phyloP scores from a whole-genome alignment of 2,329 filamentous ascomycete species.

The Botryotinia narcissicola region DNA sequence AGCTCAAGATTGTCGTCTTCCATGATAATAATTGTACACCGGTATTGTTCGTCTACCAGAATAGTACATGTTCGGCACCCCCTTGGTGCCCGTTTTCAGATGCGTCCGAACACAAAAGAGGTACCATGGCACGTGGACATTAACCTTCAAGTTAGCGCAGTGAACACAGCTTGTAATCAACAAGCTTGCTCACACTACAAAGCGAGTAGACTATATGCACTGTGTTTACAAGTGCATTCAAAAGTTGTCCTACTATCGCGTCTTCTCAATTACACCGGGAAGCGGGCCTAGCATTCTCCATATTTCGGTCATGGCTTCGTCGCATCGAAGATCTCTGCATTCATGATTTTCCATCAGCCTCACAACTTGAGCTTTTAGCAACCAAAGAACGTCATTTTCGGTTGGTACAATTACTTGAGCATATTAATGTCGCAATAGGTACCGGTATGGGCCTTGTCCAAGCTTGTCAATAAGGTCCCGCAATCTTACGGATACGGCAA shows the following conservation, averaged over 20 bases:
- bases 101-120: slow-evolving; percentile 8
- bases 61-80: not conserved
- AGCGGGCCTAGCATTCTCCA: not conserved
- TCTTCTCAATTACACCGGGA: slow-evolving; percentile 3
- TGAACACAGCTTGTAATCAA: not conserved
- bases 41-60: not conserved
- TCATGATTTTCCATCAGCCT: not conserved
- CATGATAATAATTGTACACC: not conserved
- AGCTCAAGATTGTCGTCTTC: not conserved
- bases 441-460: not conserved
- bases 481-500: not conserved
- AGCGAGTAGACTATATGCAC: not conserved
- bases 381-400: not conserved
- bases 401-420: not conserved
- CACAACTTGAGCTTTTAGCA: not conserved
- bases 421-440: not conserved
- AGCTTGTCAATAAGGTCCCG: not conserved
- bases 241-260: not conserved
- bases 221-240: not conserved
- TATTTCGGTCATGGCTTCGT: not conserved
- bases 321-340: not conserved
- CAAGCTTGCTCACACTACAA: not conserved
- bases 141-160: not conserved
- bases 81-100: not conserved
- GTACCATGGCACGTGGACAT: slow-evolving; percentile 13